Conservation (phyloP, 1,284 basidiomycete species). For the Schizophyllum amplum region DNA sequence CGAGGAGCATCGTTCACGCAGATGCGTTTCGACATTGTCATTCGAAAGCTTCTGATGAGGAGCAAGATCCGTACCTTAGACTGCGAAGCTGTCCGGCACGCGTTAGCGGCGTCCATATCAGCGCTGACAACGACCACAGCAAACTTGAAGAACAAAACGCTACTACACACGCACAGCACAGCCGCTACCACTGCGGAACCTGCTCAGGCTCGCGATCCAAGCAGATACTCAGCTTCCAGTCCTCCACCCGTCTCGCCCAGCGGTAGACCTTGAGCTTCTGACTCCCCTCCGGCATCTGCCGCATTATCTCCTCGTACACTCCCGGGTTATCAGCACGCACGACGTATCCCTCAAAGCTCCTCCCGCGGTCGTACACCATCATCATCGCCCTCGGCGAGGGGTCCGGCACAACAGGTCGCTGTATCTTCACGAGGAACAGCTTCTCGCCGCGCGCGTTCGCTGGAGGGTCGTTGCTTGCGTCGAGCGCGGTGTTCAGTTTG, state of each 20-base stretch:
- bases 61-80: background rate
- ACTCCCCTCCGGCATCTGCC: slow-evolving; percentile 3
- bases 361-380: slow-evolving; percentile 11
- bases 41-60: too few species aligned
- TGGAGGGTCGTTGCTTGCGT: slow-evolving; percentile 7
- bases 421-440: slow-evolving; percentile 13
- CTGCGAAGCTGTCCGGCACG: background rate
- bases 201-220: slow-evolving; percentile 6
- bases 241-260: slow-evolving; percentile 11
- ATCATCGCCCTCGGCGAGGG: background rate
- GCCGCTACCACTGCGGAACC: slow-evolving; percentile 5
- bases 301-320: background rate
- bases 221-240: slow-evolving; percentile 12
- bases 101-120: too few species aligned
- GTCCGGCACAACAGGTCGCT: slow-evolving; percentile 5
- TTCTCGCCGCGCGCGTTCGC: slow-evolving; percentile 9
- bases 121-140: too few species aligned
- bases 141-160: too few species aligned
- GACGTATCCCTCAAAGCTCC: slow-evolving; percentile 7
- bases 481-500: slow-evolving; percentile 4
- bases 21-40: background rate
- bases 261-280: slow-evolving; percentile 10
- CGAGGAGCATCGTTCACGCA: background rate
- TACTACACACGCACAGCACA: too few species aligned
- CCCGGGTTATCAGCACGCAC: background rate